Conservation (phyloP, 495 filamentous ascomycete genomes). For the Penicillium coffeae region DNA sequence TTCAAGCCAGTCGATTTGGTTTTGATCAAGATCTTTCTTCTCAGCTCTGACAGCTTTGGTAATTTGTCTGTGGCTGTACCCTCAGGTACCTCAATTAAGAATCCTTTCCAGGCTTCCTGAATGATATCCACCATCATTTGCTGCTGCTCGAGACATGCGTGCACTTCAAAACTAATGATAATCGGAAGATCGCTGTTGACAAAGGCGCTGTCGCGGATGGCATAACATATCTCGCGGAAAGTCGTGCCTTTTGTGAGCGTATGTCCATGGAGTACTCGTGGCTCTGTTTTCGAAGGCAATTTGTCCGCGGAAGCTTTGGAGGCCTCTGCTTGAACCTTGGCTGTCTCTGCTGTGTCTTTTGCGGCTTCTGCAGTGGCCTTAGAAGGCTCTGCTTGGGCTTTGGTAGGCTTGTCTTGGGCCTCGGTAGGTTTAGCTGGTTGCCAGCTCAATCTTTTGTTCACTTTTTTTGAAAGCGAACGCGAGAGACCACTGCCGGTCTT, state of each 20-base stretch:
- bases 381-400: slow-evolving; percentile 3
- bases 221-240: slow-evolving; percentile 78
- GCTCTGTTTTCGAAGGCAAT: slow-evolving; percentile 52
- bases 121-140: slow-evolving; percentile 89
- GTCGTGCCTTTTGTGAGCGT: slow-evolving; percentile 83
- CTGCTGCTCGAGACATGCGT: slow-evolving; percentile 74
- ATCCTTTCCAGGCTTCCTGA: slow-evolving; percentile 66
- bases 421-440: neutral
- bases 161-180: slow-evolving; percentile 87
- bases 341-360: no score
- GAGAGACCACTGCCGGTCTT: neutral
- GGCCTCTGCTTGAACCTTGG: no score
- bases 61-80: slow-evolving; percentile 47
- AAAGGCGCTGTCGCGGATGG: slow-evolving; percentile 78
- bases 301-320: no score
- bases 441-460: neutral
- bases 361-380: neutral
- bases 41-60: slow-evolving; percentile 62
- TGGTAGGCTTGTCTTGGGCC: no score
- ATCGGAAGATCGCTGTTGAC: slow-evolving; percentile 69
- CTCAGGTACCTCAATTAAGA: slow-evolving; percentile 59
- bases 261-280: slow-evolving; percentile 80
- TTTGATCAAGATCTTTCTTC: slow-evolving; percentile 83
- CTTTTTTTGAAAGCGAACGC: neutral
- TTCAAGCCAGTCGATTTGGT: slow-evolving; percentile 62